These are phyloP conservation scores for Tetrapisispora pingtungensis DNA, from an alignment of 805 yeast genomes.

Conservation along the genomic window DNA sequence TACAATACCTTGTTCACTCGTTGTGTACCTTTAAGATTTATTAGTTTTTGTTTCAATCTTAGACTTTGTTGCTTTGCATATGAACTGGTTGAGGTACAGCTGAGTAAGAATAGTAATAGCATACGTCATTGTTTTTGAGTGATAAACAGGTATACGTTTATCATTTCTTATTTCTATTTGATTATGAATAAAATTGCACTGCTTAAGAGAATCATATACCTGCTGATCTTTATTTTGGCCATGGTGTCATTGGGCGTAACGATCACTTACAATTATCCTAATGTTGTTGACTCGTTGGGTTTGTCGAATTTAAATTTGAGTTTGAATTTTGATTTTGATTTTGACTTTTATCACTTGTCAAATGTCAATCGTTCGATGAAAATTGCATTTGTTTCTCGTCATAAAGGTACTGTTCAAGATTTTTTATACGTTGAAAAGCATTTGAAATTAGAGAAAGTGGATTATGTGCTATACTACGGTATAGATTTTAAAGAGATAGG, in stretches of 20 bases:
- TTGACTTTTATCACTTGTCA: no score
- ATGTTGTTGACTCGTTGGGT: neutral
- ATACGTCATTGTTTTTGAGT: no score
- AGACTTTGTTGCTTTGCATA: no score
- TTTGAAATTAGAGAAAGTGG: conserved; percentile 6
- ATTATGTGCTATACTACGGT: conserved; percentile 2
- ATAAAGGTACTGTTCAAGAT: conserved; percentile 6
- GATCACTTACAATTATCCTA: neutral
- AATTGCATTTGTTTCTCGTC: conserved; percentile 8
- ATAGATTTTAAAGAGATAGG: neutral
- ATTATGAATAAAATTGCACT: neutral
- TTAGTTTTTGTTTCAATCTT: no score
- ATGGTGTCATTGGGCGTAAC: neutral
- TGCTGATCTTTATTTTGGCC: neutral
- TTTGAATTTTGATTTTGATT: no score
- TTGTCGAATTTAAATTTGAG: neutral
- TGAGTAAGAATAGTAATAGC: no score
- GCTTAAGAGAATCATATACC: neutral
- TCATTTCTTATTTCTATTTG: no score
- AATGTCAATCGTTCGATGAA: neutral
- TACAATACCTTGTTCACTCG: no score
- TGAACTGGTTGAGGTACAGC: no score
- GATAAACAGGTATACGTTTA: no score
- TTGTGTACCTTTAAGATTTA: no score
- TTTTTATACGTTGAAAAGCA: conserved; percentile 6